Base-by-base conservation (phyloP, 2,329 filamentous ascomycete species). In the Cercospora sp. region DNA sequence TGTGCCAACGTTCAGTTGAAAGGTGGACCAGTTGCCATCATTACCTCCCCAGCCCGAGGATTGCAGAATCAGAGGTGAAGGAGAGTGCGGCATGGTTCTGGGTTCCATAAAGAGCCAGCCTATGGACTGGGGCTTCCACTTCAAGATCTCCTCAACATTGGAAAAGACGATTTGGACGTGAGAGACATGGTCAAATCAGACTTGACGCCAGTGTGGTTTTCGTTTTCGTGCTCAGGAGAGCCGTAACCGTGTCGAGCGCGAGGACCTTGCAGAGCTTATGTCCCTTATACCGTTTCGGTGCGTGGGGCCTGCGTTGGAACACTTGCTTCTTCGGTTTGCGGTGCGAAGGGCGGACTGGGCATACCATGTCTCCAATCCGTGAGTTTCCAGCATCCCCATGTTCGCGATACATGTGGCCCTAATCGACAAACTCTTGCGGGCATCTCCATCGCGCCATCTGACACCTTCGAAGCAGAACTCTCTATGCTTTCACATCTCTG, bases 11-110 rank as follows among this genome's bases (percentile, higher is more conserved):
- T 53, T 33, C 3, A 70, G 28, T 13, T 42, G 26, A 26, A 59
- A 70, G 5, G 68, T 70, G 18, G 66, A 70, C 68, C 68, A 70
- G 53, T 64, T 67, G 3, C 68, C 68, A 51, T 67, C 68, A 23
- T 70, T 67, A 3, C 68, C 66, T n/a, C 30, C 60, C 68, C 68
- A 68, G 10, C 39, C 48, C 7, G 30, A 57, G 10, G 30, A 31
- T 51, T 33, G 60, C 18, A 48, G 20, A 10, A 63, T 18, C n/a
- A 63, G 30, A 48, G 39, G 60, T n/a, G 39, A 39, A 42, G 13
- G 16, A 42, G 36, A 42, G 16, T 42, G 36, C 13, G 16, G 6
- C 36, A 42, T 42, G 36, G 16, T 53, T 13, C 57, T 20, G 36
- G 36, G 5, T n/a, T 1, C 28, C 30, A 30, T 42, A 13, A 42